Conservation (phyloP, 768 basidiomycete genomes). For the Kwoniella bestiolae region DNA sequence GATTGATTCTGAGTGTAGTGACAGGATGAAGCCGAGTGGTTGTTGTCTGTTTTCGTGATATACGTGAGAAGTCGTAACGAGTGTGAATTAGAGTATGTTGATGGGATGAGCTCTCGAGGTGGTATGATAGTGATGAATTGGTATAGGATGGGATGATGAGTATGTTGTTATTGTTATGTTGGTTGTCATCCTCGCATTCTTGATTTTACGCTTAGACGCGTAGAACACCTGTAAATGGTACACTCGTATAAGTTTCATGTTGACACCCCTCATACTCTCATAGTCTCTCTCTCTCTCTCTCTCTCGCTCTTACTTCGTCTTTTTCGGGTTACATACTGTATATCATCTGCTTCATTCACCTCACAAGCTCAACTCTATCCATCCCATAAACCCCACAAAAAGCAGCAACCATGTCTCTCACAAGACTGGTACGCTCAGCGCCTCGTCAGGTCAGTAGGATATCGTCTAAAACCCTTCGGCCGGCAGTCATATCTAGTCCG, state of each 20-base stretch:
- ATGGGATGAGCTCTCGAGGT: no score
- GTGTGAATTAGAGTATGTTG: no score
- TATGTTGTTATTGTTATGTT: no score
- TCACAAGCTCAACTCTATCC: no score
- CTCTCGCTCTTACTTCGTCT: background rate
- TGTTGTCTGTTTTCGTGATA: background rate
- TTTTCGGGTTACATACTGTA: no score
- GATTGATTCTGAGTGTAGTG: no score
- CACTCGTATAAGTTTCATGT: slow-evolving; percentile 18
- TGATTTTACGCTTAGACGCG: slow-evolving; percentile 11
- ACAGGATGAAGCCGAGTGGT: background rate
- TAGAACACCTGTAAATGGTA: background rate
- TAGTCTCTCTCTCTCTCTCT: background rate
- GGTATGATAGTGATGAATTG: slow-evolving; percentile 1
- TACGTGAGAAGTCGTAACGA: slow-evolving; percentile 3
- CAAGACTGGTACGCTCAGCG: slow-evolving; percentile 13
- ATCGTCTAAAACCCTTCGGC: background rate
- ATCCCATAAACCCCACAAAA: background rate
- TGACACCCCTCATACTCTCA: slow-evolving; percentile 1
- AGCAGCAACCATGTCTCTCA: slow-evolving; percentile 10
- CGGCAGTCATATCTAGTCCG: background rate
- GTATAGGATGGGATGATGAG: background rate
- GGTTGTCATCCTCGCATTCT: background rate
- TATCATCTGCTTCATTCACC: background rate
- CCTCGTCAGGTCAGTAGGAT: background rate